Base-by-base conservation (phyloP, 306 rosid species). In the Pueraria montana region DNA sequence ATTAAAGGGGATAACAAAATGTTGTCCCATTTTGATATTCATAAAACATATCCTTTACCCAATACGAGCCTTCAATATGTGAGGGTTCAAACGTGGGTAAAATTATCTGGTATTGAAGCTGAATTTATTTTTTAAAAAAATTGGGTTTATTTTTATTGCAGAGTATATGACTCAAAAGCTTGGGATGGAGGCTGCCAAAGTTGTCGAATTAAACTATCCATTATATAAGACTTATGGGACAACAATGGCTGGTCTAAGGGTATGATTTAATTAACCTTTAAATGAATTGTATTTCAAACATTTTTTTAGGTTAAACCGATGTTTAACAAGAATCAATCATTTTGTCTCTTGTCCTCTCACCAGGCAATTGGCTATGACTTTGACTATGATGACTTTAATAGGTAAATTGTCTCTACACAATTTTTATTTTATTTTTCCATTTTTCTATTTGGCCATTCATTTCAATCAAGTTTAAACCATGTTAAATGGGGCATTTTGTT, bases 231-330 rank as follows among this genome's bases (percentile, higher is more conserved):
- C 80, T 45, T 93, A 95, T 66, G 99, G 98, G 50, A 93, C 99
- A 32, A 93, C 97, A 26, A 43, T 95, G 98, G 99, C 99, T 59
- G 98, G 98, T 84, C 98, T 95, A 27, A 92, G 61, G 91, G 99
- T 93, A 89, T 67, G 76, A 20, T 49, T 55, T 69, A 4, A 32
- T 59, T 16, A 61, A 65, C 63, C 52, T 63, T 82, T 69, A 6
- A 67, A 11, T 38, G 18, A 49, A 55, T 72, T 72, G 6, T 72
- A 36, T 48, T 26, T 9, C 12, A 12, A 45, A 43, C 50, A 6
- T 45, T 75, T 26, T 4, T 18, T 0, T 11, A 21, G 58, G 13
- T 24, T 13, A 23, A n/a, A 40, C 21, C 34, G 56, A 58, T 56
- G 64, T 70, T 64, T 30, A 72, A 76, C 20, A 46, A 70, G 17